Evolutionary conservation across 108 stramenopile genomes (phyloP), one percentile per base, ranked within the genome.

Genomic region (Conticribra weissflogii): DNA sequence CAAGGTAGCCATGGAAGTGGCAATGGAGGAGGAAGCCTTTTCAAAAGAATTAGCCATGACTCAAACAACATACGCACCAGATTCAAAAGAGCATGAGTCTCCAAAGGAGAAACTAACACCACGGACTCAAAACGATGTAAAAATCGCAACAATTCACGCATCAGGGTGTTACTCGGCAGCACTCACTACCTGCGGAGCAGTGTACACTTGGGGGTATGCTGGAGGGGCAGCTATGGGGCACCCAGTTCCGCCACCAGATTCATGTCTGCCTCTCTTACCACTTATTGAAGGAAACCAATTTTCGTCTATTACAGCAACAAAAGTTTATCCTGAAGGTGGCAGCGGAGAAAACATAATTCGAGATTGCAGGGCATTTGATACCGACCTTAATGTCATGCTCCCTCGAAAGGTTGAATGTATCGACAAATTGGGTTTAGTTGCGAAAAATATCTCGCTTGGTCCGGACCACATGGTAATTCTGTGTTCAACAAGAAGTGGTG

Each of bases 141-240:
- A 66, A 59, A 83, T 94, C 58, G 71, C 76, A 22, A 61, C 79
- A n/a, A 75, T 94, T 25, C 76, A 81, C 36, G 90, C 90, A 3
- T 81, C 84, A 32, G 87, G 89, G 1, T 83, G 79, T 53, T 94
- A 84, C 52, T 92, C 90, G 29, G 82, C 86, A 47, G 93, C 93
- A 28, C 33, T 88, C 27, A 83, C 84, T 21, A 81, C 85, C 24
- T 51, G 62, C 9, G 93, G 93, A 8, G 87, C 92, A 59, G 53
- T 91, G 3, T 94, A 92, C 54, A 83, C 86, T 21, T 94, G 90
- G 90, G 93, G 93, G 51, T 91, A 85, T 55, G 91, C 89, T 47
- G 88, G 90, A 64, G 85, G 86, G 17, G 76, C 63, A 22, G 81
- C 84, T 36, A 63, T 90, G 18, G 93, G 93, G 2, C 66, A 91